Evolutionary conservation across 1,284 basidiomycete species (phyloP).

Genomic region (Irpex lacteus): DNA sequence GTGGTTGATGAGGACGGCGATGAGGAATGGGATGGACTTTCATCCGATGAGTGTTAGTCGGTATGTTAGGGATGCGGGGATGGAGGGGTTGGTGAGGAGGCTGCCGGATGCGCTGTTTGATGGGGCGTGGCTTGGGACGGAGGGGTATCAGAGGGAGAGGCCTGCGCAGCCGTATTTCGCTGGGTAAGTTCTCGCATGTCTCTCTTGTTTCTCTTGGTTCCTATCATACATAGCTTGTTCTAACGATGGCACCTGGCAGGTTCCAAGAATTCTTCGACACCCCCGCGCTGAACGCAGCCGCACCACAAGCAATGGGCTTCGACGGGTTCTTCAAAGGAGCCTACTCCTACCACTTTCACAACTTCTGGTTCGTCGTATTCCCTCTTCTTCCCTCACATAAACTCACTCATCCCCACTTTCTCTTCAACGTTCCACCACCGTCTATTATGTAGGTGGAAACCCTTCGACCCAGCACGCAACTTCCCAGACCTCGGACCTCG

Average conservation of each 20-base stretch:
- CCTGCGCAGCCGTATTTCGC: conserved; percentile 67
- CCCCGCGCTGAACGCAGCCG: conserved; percentile 46
- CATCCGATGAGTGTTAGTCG: conserved; percentile 65
- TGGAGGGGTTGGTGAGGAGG: conserved; percentile 58
- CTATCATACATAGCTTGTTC: conserved; percentile 1
- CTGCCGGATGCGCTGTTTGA: conserved; percentile 71
- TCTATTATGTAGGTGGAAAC: conserved; percentile 74
- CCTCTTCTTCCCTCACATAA: too few relatives aligned
- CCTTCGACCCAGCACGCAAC: conserved; percentile 85
- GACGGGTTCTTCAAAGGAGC: conserved; percentile 70
- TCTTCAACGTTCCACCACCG: background rate
- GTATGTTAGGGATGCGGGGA: conserved; percentile 59
- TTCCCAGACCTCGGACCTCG: conserved; percentile 87
- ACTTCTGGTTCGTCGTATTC: conserved; percentile 37
- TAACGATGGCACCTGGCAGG: conserved; percentile 28
- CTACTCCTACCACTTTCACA: conserved; percentile 71
- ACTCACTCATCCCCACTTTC: too few relatives aligned
- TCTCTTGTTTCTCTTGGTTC: too few relatives aligned
- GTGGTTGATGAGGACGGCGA: conserved; percentile 65
- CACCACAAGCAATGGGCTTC: conserved; percentile 57
- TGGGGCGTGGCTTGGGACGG: conserved; percentile 66
- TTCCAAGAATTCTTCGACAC: conserved; percentile 65
- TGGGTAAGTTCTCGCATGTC: conserved; percentile 38
- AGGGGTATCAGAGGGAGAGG: conserved; percentile 61
- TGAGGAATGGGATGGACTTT: conserved; percentile 68